Evolutionary conservation across 345 rosid genomes (phyloP).

Genomic region (Heritiera fomes): DNA sequence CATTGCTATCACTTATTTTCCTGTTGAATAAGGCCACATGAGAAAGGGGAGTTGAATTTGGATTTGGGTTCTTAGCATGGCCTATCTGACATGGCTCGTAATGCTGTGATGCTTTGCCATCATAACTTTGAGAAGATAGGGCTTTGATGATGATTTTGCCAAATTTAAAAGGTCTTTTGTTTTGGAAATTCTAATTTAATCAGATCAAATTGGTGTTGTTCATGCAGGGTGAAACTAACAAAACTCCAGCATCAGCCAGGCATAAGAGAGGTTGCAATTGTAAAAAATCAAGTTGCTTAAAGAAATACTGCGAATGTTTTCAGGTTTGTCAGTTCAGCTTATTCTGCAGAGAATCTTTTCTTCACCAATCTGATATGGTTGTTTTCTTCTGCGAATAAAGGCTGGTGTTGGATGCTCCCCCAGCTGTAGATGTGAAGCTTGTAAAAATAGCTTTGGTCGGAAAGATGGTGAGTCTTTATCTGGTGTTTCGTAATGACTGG

Average conservation of each 20-base stretch:
- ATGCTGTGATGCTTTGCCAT: conserved; percentile 11
- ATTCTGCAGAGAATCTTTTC: not conserved
- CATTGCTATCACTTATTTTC: conserved; percentile 16
- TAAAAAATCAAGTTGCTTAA: conserved; percentile 67
- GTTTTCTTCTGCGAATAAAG: conserved; percentile 35
- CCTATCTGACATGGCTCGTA: not conserved
- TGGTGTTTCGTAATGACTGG: conserved; percentile 2
- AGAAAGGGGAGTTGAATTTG: not conserved
- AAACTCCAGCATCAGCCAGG: conserved; percentile 76
- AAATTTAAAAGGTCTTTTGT: conserved; percentile 1
- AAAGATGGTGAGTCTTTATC: conserved; percentile 44
- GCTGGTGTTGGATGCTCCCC: conserved; percentile 75
- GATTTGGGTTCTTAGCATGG: not conserved
- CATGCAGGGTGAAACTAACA: conserved; percentile 50
- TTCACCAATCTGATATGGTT: conserved; percentile 25
- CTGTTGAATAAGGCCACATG: conserved; percentile 2
- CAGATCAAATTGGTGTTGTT: conserved; percentile 12
- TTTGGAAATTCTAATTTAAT: conserved; percentile 11
- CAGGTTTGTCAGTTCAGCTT: conserved; percentile 44
- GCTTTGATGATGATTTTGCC: conserved; percentile 12
- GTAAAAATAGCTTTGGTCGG: conserved; percentile 51
- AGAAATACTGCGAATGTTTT: conserved; percentile 82
- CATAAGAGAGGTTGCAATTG: conserved; percentile 89
- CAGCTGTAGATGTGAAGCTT: conserved; percentile 69
- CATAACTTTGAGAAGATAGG: conserved; percentile 10